Evolutionary conservation across 257 asterid genomes (phyloP), one percentile per base, ranked within the genome.

Genomic region (Solanum sitiens): DNA sequence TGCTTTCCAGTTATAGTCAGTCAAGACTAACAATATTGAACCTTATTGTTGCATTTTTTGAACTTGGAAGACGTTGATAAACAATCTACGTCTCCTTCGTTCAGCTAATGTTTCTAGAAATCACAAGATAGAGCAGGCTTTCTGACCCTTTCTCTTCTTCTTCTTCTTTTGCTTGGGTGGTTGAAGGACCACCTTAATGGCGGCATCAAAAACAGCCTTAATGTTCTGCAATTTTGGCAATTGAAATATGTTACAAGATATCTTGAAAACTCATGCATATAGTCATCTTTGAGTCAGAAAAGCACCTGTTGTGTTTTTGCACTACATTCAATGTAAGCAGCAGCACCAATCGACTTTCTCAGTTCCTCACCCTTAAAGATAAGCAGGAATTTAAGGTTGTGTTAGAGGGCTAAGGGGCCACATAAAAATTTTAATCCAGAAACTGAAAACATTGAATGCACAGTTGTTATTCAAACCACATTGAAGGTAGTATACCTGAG

Each of bases 181-280:
- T 89, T 92, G 96, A 82, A 95, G 92, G 86, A 94, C 95, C 10
- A 93, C 94, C 92, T 94, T 95, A 53, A 95, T 95, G 74, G 98
- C 98, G 4, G 98, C 95, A 91, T 95, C 98, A 71, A 95, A 94
- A 30, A 95, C 98, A 2, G 92, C 94, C 89, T 95, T 95, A 89
- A 95, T 92, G 88, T 93, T 93, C 98, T 95, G 98, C 91, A 87
- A 83, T 18, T n/a, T 83, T 40, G 73, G 47, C 72, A 59, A 37
- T 63, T 37, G 37, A 68, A 33, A 59, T 83, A 23, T 23, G 20
- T 40, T 14, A 87, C 2, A 7, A 87, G 40, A 50, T 87, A 35
- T 6, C 35, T 35, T 42, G 85, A 27, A 77, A 77, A 77, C 23
- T 35, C 18, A 40, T 10, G 32, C 65, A 85, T 18, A 10, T 14